These are phyloP conservation scores for Vitis cinerea DNA, from an alignment of 164 flowering plant genomes.

Conservation along the genomic window DNA sequence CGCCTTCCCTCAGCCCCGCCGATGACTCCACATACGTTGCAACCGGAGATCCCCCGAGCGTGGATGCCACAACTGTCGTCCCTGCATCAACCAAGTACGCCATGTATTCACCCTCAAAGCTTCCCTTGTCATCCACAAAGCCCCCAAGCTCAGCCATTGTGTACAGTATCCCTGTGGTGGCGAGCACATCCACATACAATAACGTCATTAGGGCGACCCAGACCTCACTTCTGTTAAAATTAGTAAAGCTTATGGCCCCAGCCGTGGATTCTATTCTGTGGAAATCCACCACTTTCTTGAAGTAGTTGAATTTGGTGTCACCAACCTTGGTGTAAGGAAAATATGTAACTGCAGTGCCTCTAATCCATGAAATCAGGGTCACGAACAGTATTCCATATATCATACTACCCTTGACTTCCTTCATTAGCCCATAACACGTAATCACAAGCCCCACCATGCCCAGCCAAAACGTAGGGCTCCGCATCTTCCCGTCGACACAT, in stretches of 20 bases:
- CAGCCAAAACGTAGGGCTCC: conserved; percentile 82
- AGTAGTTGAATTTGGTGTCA: conserved; percentile 50
- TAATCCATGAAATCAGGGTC: conserved; percentile 71
- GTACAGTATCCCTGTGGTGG: conserved; percentile 70
- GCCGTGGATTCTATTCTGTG: conserved; percentile 59
- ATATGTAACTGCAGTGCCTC: conserved; percentile 61
- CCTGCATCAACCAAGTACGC: conserved; percentile 81
- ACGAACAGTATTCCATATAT: conserved; percentile 75
- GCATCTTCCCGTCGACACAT: conserved; percentile 54
- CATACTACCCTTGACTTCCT: conserved; percentile 79
- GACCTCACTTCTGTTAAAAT: conserved; percentile 57
- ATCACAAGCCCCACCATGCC: conserved; percentile 63
- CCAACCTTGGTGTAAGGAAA: conserved; percentile 70
- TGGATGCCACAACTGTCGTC: conserved; percentile 59
- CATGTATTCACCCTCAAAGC: conserved; percentile 71
- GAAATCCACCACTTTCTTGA: conserved; percentile 73
- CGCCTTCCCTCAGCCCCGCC: conserved; percentile 85
- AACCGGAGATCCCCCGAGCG: conserved; percentile 61
- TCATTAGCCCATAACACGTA: conserved; percentile 59
- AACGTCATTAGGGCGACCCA: conserved; percentile 69
- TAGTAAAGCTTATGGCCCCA: conserved; percentile 58
- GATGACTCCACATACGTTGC: conserved; percentile 76
- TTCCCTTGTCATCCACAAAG: conserved; percentile 53
- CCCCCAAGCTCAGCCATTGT: conserved; percentile 82
- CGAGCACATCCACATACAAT: conserved; percentile 75